Evolutionary conservation across 352 stramenopile species (phyloP).

Genomic region (Globisporangium parvum): DNA sequence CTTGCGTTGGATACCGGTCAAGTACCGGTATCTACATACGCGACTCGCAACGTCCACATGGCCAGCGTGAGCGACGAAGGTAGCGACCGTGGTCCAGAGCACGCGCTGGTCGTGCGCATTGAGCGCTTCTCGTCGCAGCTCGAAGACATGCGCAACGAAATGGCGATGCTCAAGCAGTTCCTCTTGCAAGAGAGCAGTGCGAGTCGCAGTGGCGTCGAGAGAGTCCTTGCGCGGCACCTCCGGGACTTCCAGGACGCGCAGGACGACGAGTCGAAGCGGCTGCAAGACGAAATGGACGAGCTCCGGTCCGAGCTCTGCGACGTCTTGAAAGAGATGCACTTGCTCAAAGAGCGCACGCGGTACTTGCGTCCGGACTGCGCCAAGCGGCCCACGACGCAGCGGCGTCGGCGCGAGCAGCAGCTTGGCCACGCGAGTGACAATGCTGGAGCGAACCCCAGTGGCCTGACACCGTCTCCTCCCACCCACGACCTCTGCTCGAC

Average conservation of each 20-base stretch:
- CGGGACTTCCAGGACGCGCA: conserved; percentile 38
- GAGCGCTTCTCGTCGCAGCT: conserved; percentile 38
- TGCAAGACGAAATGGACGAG: conserved; percentile 59
- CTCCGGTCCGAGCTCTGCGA: conserved; percentile 59
- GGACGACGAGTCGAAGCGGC: conserved; percentile 40
- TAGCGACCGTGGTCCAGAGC: neutral
- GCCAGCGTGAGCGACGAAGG: neutral
- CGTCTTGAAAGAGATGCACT: conserved; percentile 59
- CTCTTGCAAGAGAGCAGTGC: conserved; percentile 41
- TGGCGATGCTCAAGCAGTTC: conserved; percentile 47
- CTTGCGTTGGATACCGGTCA: no score
- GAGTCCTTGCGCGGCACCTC: conserved; percentile 44
- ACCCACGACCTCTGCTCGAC: conserved; percentile 1
- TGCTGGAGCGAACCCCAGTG: neutral
- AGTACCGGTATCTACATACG: no score
- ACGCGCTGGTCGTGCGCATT: conserved; percentile 20
- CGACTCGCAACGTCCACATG: no score
- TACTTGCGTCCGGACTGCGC: conserved; percentile 37
- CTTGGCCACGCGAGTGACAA: no score
- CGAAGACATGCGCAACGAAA: conserved; percentile 37
- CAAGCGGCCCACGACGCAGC: neutral
- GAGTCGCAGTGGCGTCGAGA: conserved; percentile 42
- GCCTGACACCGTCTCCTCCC: neutral
- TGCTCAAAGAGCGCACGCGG: conserved; percentile 64
- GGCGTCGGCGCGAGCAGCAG: neutral